A percentile compares a stretch with the other conserved stretches of the same genome.
phyloP scores from a whole-genome alignment of 192 early-diverging fungal genomes.

The Borealophlyctis nickersoniae region DNA sequence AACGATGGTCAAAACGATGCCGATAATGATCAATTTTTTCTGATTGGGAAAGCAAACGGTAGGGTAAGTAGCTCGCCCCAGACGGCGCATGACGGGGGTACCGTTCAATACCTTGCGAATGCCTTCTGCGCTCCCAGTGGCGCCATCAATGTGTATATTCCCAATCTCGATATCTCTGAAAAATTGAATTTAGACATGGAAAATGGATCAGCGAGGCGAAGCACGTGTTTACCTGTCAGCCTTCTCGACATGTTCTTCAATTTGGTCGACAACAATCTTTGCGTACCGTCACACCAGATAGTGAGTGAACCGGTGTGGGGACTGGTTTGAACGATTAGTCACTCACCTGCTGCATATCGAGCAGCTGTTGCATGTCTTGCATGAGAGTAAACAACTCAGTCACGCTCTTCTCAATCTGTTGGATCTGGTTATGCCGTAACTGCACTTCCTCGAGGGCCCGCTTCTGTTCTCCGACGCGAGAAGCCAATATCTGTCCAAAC shows the following conservation, averaged over 20 bases:
- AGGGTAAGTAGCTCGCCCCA: background rate
- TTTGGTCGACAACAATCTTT: constrained; percentile 32
- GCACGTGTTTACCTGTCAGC: constrained; percentile 16
- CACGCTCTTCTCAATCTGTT: constrained; percentile 51
- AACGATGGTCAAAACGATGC: constrained; percentile 16
- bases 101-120: constrained; percentile 29
- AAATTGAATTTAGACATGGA: background rate
- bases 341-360: constrained; percentile 33
- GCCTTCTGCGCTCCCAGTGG: constrained; percentile 33
- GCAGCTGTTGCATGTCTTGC: constrained; percentile 62
- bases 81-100: background rate
- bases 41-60: too few relatives aligned
- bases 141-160: constrained; percentile 39
- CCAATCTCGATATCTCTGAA: constrained; percentile 29
- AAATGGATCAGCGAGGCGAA: background rate
- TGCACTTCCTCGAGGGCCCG: constrained; percentile 55
- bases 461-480: constrained; percentile 44
- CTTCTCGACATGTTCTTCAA: constrained; percentile 43
- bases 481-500: constrained; percentile 33
- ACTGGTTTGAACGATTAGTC: background rate
- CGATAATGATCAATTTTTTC: constrained; percentile 29
- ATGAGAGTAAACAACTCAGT: constrained; percentile 57
- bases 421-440: constrained; percentile 57
- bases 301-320: background rate
- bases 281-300: background rate